Evolutionary conservation across 2,329 filamentous ascomycete species (phyloP), one percentile per base, ranked within the genome.

Genomic region (Aspergillus glaucus): DNA sequence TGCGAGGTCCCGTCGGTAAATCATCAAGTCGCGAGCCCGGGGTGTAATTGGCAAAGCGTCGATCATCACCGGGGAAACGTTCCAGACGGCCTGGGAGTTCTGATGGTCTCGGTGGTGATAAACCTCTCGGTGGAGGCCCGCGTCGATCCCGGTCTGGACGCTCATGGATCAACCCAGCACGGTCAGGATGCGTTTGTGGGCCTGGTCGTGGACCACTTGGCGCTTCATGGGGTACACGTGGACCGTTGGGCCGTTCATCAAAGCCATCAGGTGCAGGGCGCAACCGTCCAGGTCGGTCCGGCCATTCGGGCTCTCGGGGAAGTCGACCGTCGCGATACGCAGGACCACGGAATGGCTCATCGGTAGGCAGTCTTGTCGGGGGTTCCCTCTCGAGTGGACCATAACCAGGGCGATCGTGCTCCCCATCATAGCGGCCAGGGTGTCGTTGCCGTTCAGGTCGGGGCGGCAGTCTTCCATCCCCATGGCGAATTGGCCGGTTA

Each of bases 1-100:
- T 67, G 49, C 78, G 75, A 46, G 79, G 79, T 14, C 78, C 79
- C 17, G 74, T 75, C 5, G 79, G 80, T 41, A 78, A 69, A 44
- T 72, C 69, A 14, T 74, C 77, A 53, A 68, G 70, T 34, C 62
- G 67, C 41, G 62, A 55, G 12, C 53, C 42, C 22, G 55, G 55
- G 22, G 53, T 24, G 32, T 65, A 62, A 42, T 54, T 62, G n/a
- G 51, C 50, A 44, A 60, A 47, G 47, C 67, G 62, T 45, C 66
- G 66, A 45, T 69, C 68, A 46, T 69, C 63, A 17, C 61, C 51
- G n/a, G 61, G 59, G 41, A 66, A 65, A 12, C 69, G 61, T 40
- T 74, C 72, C 12, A 62, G 62, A 3, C 67, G 67, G 49, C 49
- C 64, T 9, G 62, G 64, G 19, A 65, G 51, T 5, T 68, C 63